Base-by-base conservation (phyloP, 345 rosid species). In the Erysimum cheiranthoides region DNA sequence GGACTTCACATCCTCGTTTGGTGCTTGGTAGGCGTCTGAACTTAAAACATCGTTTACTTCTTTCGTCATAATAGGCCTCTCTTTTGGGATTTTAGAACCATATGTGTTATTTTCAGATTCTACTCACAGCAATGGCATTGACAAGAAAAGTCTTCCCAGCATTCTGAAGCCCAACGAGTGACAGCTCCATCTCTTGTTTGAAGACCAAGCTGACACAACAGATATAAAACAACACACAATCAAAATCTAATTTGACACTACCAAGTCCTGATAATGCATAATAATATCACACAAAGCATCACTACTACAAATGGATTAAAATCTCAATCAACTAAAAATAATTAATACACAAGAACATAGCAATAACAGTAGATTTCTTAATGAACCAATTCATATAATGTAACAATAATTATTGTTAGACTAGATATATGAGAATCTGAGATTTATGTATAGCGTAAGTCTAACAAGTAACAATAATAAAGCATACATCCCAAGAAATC, bases 81-180 rank as follows among this genome's bases (percentile, higher is more conserved):
- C 3, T 43, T 0, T 43, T 43, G 49, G 14, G 43, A 39, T 39
- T 39, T 10, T 8, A 10, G 0, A 39, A 39, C 2, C 13, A 7
- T 36, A n/a, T n/a, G n/a, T n/a, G n/a, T n/a, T n/a, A n/a, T n/a
- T n/a, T n/a, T n/a, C n/a, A 21, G 3, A 12, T 16, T 70, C 69
- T 45, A 87, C 99, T 87, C 77, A 95, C 99, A 79, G 99, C 96
- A 52, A 95, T 82, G 52, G 91, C 80, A 86, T 92, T 95, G 66
- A 92, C 98, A 56, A 95, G 96, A 67, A 98, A 95, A 14, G 98
- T 96, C 83, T 96, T 96, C 45, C 99, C 99, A 18, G 97, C 99
- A 85, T 95, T 92, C 53, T 95, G 99, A 69, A 94, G 97, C 10
- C 98, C 98, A 13, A 94, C 86, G 9, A 94, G 97, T 57, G 96